Base-by-base conservation (phyloP, 2,329 filamentous ascomycete species). In the Myriosclerotinia scirpicola region DNA sequence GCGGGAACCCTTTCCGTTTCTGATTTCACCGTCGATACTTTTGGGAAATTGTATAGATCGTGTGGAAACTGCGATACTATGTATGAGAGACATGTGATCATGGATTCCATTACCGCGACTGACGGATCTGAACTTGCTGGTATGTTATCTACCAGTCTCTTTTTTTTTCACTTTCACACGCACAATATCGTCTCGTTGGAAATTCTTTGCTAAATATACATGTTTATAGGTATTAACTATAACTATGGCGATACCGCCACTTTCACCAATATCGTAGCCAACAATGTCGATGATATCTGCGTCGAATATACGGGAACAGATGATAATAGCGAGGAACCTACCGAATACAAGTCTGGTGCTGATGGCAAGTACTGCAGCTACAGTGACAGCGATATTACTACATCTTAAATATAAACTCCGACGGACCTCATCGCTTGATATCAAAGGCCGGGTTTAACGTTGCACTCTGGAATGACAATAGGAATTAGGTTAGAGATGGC, bases 201-300 rank as follows among this genome's bases (percentile, higher is more conserved):
- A 20, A n/a, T 34, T 48, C 15, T 30, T 15, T 30, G 36, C 48
- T 55, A 56, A 77, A 77, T 26, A 7, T 38, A 6, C 3, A 6
- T 50, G 20, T 77, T 82, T 42, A 80, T 78, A 69, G 81, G 81
- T 58, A 83, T 84, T 75, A 84, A 83, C 77, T 77, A 77, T 67
- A 84, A 83, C 79, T 83, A 80, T 69, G 81, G 81, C 46, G 80
- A 82, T 70, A 81, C 78, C 1, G 79, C 79, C 59, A 78, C 73
- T 9, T 77, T 82, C 68, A 78, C 76, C 66, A 80, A 80, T 69
- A 78, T 78, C n/a, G 58, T 20, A 78, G 77, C 67, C 22, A 68
- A 56, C 1, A 36, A 38, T 48, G 70, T 72, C n/a, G 12, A 60
- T 0, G 66, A 69, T n/a, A 61, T 71, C 12, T 73, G 72, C 60